Conservation (phyloP, 257 asterid genomes). For the Anisodus acutangulus region DNA sequence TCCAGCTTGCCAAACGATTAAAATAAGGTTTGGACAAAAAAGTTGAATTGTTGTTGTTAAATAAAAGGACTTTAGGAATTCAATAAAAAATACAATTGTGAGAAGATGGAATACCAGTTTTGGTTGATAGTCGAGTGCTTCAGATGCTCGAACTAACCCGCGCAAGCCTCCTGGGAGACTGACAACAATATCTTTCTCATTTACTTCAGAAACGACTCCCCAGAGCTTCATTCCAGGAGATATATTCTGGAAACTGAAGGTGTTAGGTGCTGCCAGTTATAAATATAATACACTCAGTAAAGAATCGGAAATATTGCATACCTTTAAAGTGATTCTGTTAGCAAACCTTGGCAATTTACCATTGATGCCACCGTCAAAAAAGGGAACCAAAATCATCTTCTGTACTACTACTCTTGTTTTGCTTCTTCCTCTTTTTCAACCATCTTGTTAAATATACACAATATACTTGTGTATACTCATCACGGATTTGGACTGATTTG, state of each 20-base stretch:
- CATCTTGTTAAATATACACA: constrained; percentile 22
- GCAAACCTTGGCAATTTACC: constrained; percentile 89
- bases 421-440: constrained; percentile 61
- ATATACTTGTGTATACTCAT: too few relatives aligned
- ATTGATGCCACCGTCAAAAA: constrained; percentile 75
- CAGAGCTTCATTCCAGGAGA: constrained; percentile 91
- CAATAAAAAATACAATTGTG: too few relatives aligned
- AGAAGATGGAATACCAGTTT: constrained; percentile 31
- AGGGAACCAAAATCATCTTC: constrained; percentile 78
- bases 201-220: constrained; percentile 94
- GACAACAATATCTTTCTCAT: constrained; percentile 84
- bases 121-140: constrained; percentile 54
- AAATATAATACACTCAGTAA: too few relatives aligned
- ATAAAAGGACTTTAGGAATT: too few relatives aligned
- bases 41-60: too few relatives aligned
- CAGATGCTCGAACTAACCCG: constrained; percentile 88
- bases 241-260: constrained; percentile 61
- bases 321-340: constrained; percentile 72
- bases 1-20: neutral
- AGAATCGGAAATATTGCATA: too few relatives aligned
- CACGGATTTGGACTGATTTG: too few relatives aligned
- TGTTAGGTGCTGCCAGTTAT: neutral
- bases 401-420: constrained; percentile 34
- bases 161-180: constrained; percentile 97
- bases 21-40: neutral